phyloP scores from a whole-genome alignment of 2,329 filamentous ascomycete genomes.

The Leptodontidium sp. region DNA sequence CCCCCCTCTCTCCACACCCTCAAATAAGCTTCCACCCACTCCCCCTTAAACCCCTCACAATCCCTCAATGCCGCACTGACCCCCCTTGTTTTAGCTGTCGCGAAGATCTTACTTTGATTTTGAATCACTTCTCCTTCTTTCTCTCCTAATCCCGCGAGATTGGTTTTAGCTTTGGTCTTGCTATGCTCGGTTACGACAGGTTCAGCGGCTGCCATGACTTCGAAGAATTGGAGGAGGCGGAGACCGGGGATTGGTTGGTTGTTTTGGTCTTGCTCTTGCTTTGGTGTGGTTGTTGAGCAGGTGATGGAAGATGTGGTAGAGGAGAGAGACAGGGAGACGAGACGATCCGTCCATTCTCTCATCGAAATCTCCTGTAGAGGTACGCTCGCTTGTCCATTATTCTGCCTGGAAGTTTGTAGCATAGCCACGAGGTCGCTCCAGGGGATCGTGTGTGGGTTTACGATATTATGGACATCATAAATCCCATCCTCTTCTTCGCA shows the following conservation, averaged over 20 bases:
- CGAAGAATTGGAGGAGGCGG: conserved; percentile 40
- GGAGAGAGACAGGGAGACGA: conserved; percentile 22
- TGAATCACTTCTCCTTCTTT: conserved; percentile 7
- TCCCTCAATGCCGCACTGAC: conserved; percentile 34
- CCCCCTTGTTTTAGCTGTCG: conserved; percentile 36
- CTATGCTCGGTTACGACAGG: background rate
- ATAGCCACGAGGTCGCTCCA: conserved; percentile 36
- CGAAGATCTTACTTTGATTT: conserved; percentile 31
- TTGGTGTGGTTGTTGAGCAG: too few relatives aligned
- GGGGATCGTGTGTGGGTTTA: conserved; percentile 37
- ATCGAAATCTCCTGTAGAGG: conserved; percentile 32
- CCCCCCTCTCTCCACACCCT: conserved; percentile 38
- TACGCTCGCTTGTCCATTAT: background rate
- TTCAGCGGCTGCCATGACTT: conserved; percentile 34
- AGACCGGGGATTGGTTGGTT: conserved; percentile 35
- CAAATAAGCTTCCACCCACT: conserved; percentile 38
- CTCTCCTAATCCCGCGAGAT: background rate
- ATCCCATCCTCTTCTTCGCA: background rate
- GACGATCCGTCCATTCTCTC: conserved; percentile 35
- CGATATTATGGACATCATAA: conserved; percentile 42
- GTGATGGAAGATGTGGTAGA: conserved; percentile 2
- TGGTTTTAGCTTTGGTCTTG: background rate
- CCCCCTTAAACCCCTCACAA: conserved; percentile 32
- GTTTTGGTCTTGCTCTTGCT: background rate
- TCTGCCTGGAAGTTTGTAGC: conserved; percentile 20